A percentile compares a stretch with the other conserved stretches of the same genome.
These are phyloP conservation scores for Clarireedia sp. DNA, from an alignment of 2,329 filamentous ascomycete species.

Conservation along the genomic window DNA sequence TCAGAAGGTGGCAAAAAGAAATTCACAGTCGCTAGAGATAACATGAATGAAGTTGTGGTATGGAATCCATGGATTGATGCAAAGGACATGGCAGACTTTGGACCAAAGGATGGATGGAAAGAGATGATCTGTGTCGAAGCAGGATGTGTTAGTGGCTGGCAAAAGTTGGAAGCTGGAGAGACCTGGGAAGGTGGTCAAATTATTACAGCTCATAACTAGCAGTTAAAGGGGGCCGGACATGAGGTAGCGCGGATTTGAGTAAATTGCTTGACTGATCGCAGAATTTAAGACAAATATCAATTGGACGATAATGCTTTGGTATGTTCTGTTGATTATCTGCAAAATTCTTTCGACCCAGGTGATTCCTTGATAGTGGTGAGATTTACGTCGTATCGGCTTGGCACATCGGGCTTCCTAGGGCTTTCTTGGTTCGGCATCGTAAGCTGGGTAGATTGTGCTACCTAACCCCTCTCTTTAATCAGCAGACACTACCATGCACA, in stretches of 20 bases:
- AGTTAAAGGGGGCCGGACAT: neutral
- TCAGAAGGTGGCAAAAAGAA: slow-evolving; percentile 53
- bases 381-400: no score
- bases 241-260: slow-evolving; percentile 1
- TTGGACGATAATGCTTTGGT: no score
- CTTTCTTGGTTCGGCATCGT: no score
- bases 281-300: no score
- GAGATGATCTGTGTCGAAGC: slow-evolving; percentile 94
- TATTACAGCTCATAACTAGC: slow-evolving; percentile 6
- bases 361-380: no score
- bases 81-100: slow-evolving; percentile 76
- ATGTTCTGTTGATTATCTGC: no score
- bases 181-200: slow-evolving; percentile 49
- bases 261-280: no score
- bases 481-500: no score
- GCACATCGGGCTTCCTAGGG: no score
- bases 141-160: slow-evolving; percentile 74
- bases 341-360: no score
- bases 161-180: slow-evolving; percentile 73
- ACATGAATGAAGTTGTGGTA: slow-evolving; percentile 79
- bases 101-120: slow-evolving; percentile 81
- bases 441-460: no score
- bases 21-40: slow-evolving; percentile 74
- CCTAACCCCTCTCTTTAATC: no score
- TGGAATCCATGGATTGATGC: slow-evolving; percentile 97